Evolutionary conservation across 176 grass and related monocot genomes (phyloP), one percentile per base, ranked within the genome.

Genomic region (Aegilops tauschii): DNA sequence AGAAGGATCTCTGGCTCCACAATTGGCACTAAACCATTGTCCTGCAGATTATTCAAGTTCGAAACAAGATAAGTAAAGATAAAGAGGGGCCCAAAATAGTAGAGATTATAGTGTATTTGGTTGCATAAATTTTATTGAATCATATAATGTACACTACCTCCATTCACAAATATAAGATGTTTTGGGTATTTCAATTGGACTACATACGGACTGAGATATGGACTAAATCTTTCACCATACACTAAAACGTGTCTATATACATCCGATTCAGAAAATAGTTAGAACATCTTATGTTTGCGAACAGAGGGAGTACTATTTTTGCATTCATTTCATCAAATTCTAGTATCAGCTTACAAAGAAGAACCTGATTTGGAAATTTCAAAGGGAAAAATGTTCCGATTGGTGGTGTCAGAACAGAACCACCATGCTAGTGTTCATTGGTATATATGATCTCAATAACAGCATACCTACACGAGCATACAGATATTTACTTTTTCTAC

Each of bases 1-100:
- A 98, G 92, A 52, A 98, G 97, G 85, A 98, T 96, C 87, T 99
- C 97, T 73, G 94, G 97, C 88, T 99, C 97, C 76, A 99, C 94
- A 80, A 96, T 99, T 45, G 97, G 97, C 65, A 96, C 97, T 54
- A 99, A 86, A 4, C 97, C 97, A 73, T 96, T 99, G 80, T 93
- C 94, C 97, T 99, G 66, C 40, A 87, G 54, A 64, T 80, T 74
- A 59, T 69, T 40, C 21, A 78, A 3, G 40, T 78, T 78, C 14
- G 2, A 69, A 69, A 85, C 12, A 77, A 81, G 39, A 0, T 70
- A 71, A 83, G 49, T 12, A 65, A 63, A 70, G 3, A 70, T 39
- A 12, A 2, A 14, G 30, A 29, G 10, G 0, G 1, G 40, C 0
- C 0, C 9, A 78, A 86, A 66, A 18, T 27, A 14, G 2, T 9